phyloP scores from a whole-genome alignment of 2,329 filamentous ascomycete species.

The Pyrenochaeta sp. region DNA sequence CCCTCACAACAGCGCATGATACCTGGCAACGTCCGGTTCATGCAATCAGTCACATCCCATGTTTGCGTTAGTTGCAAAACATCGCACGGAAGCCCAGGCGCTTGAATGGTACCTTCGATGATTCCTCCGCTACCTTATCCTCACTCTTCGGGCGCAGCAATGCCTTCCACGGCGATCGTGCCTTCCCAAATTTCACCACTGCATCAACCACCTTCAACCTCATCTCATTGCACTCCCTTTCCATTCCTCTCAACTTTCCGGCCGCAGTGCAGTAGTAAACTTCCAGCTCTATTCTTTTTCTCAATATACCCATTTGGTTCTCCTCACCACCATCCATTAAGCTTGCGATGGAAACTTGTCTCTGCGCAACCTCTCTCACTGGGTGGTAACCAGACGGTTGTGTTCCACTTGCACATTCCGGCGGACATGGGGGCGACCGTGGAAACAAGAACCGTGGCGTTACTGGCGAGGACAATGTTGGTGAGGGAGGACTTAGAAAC shows the following conservation, averaged over 20 bases:
- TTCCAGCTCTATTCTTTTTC: conserved; percentile 8
- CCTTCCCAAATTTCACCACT: background rate
- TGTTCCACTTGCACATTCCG: background rate
- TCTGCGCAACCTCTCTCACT: background rate
- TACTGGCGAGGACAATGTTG: conserved; percentile 1
- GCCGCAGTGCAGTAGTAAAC: conserved; percentile 17
- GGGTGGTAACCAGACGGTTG: background rate
- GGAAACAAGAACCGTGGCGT: conserved; percentile 23
- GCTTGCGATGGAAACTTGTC: conserved; percentile 7
- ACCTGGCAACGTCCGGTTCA: too few species aligned
- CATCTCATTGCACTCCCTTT: background rate
- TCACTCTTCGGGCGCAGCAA: background rate
- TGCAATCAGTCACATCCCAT: too few species aligned
- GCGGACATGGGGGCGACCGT: conserved; percentile 18
- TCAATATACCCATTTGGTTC: background rate
- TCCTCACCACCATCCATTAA: background rate
- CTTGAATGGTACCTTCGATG: background rate
- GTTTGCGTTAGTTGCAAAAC: background rate
- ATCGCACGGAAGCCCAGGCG: background rate
- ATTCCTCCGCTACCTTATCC: background rate
- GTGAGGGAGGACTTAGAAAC: background rate
- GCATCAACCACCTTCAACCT: background rate
- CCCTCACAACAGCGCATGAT: too few species aligned
- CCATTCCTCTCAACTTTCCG: conserved; percentile 7
- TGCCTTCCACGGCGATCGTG: background rate